Percentiles rank a stretch among this genome's conserved stretches.
Evolutionary conservation across 345 rosid species (phyloP).

Genomic region (Durio zibethinus): DNA sequence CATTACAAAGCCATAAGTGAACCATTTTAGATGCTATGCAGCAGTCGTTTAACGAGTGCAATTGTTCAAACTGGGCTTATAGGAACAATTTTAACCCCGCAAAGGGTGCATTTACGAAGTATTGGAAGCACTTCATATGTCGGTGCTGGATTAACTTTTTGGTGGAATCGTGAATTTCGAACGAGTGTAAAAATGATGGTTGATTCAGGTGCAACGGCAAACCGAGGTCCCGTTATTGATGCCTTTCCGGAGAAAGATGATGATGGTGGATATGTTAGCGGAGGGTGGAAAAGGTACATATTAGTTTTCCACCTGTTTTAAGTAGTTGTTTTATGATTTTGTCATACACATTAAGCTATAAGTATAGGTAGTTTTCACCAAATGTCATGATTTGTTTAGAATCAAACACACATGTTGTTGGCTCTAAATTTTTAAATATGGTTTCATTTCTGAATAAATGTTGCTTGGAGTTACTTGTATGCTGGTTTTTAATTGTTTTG

Average conservation of each 20-base stretch:
- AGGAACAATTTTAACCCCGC: conserved; percentile 37
- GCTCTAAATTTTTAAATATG: not conserved
- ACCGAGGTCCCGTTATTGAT: conserved; percentile 36
- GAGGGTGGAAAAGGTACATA: conserved; percentile 87
- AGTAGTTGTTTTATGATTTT: not conserved
- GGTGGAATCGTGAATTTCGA: conserved; percentile 29
- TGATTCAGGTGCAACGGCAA: conserved; percentile 55
- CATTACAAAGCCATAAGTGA: conserved; percentile 23
- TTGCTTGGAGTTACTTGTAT: not conserved
- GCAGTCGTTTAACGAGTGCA: conserved; percentile 50
- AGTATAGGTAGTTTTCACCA: not conserved
- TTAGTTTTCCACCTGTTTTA: not conserved
- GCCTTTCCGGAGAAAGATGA: conserved; percentile 58
- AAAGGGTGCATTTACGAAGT: conserved; percentile 30
- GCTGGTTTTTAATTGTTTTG: not conserved
- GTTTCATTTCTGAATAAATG: not conserved
- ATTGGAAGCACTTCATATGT: conserved; percentile 35
- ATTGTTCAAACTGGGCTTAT: conserved; percentile 57
- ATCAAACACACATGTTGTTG: not conserved
- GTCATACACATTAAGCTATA: not conserved
- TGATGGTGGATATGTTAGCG: conserved; percentile 64
- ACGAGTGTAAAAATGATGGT: conserved; percentile 65
- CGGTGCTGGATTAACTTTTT: conserved; percentile 28
- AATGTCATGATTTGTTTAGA: conserved; percentile 2
- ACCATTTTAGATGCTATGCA: conserved; percentile 75